Evolutionary conservation across 2,329 filamentous ascomycete genomes (phyloP), one percentile per base, ranked within the genome.

Genomic region (Curvularia sp.): DNA sequence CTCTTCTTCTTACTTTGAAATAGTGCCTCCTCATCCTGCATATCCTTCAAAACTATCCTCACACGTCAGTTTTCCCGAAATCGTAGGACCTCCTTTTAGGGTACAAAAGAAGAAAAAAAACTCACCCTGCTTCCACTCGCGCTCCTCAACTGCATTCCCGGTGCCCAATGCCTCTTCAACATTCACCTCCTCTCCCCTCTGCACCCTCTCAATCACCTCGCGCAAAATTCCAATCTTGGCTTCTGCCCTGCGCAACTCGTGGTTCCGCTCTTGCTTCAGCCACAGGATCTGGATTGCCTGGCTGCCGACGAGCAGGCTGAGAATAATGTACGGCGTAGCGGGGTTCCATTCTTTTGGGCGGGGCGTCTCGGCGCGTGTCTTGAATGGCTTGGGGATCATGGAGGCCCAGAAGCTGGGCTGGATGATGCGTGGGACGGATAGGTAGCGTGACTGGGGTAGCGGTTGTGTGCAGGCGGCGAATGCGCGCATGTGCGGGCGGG

Each of bases 241-340:
- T 67, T 97, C 91, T 5, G 93, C 89, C 66, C 88, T 87, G 49
- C 93, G 87, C 71, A 83, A 86, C 68, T 90, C 93, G 9, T 88
- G 86, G 30, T 84, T 82, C 71, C 88, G 90, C 49, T 93, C 89
- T 67, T 90, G 91, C 69, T 89, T 89, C 69, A 98, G 76, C 34
- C 88, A 84, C 71, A 99, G 89, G 83, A 95, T 91, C 70, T 97
- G 91, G 68, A 99, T 97, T 13, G 94, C 91, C 83, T 97, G 96
- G 61, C 92, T 97, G 3, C 96, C 96, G 64, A 98, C 94, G 63
- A 98, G 84, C 39, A 93, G 81, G 5, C 90, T 82, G 2, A 87
- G 75, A 57, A 86, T 72, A 57, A 94, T 87, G 78, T 90, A 93
- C 59, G 85, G 66, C 15, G 92, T 84, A 1, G 84, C 84, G 23